Conservation (phyloP, 1,284 basidiomycete species). For the Cystobasidium pallidum region DNA sequence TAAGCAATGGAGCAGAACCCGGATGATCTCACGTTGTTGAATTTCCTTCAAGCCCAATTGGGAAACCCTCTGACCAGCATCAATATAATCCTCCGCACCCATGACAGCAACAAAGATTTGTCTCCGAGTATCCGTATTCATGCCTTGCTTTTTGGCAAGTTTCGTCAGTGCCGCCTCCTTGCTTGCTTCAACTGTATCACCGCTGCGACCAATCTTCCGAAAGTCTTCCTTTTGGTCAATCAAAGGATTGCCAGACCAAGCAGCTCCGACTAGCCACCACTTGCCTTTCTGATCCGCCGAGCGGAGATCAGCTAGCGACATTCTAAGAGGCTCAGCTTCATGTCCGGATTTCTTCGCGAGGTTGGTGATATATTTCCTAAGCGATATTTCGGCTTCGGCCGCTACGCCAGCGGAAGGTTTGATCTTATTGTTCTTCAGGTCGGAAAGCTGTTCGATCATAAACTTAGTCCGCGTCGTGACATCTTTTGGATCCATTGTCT, state of each 20-base stretch:
- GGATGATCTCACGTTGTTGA: conserved; percentile 91
- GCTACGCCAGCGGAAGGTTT: conserved; percentile 66
- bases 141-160: conserved; percentile 88
- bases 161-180: conserved; percentile 67
- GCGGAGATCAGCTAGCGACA: conserved; percentile 81
- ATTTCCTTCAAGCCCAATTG: conserved; percentile 82
- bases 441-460: conserved; percentile 87
- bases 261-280: conserved; percentile 98
- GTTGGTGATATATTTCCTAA: conserved; percentile 79
- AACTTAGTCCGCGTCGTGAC: conserved; percentile 82
- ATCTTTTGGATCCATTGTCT: conserved; percentile 61
- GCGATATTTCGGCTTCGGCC: conserved; percentile 71
- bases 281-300: conserved; percentile 85
- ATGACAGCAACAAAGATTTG: conserved; percentile 90
- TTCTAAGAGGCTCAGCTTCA: conserved; percentile 78
- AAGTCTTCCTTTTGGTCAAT: conserved; percentile 62
- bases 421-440: conserved; percentile 86
- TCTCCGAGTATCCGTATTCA: conserved; percentile 95
- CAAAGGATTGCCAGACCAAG: conserved; percentile 90
- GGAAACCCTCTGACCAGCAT: conserved; percentile 83
- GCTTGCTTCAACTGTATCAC: conserved; percentile 48
- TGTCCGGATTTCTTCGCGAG: conserved; percentile 76
- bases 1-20: conserved; percentile 89
- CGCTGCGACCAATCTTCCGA: conserved; percentile 47
- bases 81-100: conserved; percentile 91